phyloP scores from a whole-genome alignment of 495 filamentous ascomycete species.

The Thermochaetoides thermophila region DNA sequence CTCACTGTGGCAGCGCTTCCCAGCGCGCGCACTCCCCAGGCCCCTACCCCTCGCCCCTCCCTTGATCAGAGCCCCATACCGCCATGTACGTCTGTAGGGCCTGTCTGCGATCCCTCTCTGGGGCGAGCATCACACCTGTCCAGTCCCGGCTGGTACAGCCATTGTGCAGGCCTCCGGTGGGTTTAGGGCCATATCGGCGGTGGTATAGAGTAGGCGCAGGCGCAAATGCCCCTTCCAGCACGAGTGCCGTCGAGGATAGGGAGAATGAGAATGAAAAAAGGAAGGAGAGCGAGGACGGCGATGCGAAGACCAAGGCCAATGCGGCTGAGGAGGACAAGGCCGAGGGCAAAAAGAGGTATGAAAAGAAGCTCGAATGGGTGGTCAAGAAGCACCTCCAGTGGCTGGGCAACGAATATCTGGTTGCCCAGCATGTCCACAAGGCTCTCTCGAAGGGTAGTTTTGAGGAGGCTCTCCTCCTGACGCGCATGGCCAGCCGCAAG shows the following conservation, averaged over 20 bases:
- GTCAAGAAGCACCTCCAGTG: conserved; percentile 44
- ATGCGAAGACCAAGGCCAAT: neutral
- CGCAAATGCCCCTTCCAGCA: neutral
- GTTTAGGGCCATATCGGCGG: neutral
- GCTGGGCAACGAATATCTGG: conserved; percentile 48
- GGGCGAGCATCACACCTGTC: conserved; percentile 2
- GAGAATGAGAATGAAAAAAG: conserved; percentile 2
- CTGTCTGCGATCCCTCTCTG: conserved; percentile 17
- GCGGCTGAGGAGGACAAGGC: neutral
- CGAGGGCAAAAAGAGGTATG: neutral
- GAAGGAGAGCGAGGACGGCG: neutral
- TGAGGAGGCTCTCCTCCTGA: conserved; percentile 48
- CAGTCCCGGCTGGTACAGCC: conserved; percentile 3
- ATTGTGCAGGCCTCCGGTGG: neutral
- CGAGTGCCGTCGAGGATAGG: neutral
- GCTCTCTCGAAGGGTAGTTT: conserved; percentile 39
- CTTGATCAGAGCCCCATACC: no score
- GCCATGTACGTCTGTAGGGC: conserved; percentile 28
- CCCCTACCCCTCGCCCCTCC: no score
- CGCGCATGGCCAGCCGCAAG: conserved; percentile 47
- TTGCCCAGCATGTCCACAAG: conserved; percentile 45
- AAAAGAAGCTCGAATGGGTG: conserved; percentile 14
- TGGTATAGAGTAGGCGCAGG: conserved; percentile 1
- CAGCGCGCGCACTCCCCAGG: neutral
- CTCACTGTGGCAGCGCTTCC: neutral